Evolutionary conservation across 441 rosid genomes (phyloP).

Genomic region (Jatropha podagrica): DNA sequence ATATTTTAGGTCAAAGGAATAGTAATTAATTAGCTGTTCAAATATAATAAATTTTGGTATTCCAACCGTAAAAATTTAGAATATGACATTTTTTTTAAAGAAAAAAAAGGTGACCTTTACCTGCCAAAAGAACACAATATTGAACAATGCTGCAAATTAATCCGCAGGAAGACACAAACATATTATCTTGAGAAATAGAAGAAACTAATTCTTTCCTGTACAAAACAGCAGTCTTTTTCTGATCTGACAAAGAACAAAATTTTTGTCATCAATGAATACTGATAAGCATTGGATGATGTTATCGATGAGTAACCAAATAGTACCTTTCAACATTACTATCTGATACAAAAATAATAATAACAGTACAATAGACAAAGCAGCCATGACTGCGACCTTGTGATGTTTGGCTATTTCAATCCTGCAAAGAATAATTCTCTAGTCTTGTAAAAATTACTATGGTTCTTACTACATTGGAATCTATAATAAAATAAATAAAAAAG

Average conservation of each 20-base stretch:
- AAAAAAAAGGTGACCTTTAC: conserved; percentile 1
- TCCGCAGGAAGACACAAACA: too few relatives aligned
- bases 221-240: background rate
- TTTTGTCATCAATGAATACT: conserved; percentile 2
- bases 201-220: too few relatives aligned
- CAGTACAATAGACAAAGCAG: conserved; percentile 1
- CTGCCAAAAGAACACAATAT: background rate
- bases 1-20: background rate
- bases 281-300: conserved; percentile 13
- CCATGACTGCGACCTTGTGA: background rate
- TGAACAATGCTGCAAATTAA: too few relatives aligned
- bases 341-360: conserved; percentile 20
- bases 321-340: conserved; percentile 8
- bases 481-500: background rate
- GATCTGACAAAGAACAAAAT: conserved; percentile 11
- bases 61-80: background rate
- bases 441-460: background rate
- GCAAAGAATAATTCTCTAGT: background rate
- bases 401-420: background rate
- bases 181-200: too few relatives aligned
- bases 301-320: conserved; percentile 4
- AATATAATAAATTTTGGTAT: background rate
- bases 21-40: background rate
- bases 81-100: too few relatives aligned
- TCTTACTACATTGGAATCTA: background rate